Evolutionary conservation across 148 eudicot genomes (phyloP), one percentile per base, ranked within the genome.

Genomic region (Chenopodium berlandieri): DNA sequence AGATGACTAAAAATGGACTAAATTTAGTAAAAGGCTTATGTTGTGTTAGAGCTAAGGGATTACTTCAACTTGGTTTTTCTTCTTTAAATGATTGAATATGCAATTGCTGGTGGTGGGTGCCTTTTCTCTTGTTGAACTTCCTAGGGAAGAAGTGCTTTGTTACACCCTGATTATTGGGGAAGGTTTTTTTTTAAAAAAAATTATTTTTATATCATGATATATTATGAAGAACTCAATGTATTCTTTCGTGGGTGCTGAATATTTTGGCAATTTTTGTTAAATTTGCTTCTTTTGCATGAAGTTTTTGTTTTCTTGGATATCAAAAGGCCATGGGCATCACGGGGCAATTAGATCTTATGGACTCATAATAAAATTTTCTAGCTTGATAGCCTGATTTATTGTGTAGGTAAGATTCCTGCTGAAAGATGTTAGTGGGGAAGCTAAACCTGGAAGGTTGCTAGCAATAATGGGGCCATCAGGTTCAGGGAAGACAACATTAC

Each of bases 401-500:
- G 23, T 64, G 17, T 73, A 96, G 99, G 95, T 92, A 80, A 82
- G 95, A 23, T 94, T 94, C 80, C 85, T 96, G 91, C 89, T 96
- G 62, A 89, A 94, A 79, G 85, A 90, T 89, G 93, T 94, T 32
- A 86, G 88, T 75, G 99, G 98, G 81, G 99, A 91, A 84, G 99
- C 98, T 8, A 92, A 87, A 85, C 94, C 98, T 66, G 95, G 99
- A 87, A 86, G 92, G 80, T 87, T 96, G 89, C 91, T 96, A 79
- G 98, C 99, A 56, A 85, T 96, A 81, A 96, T 96, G 99, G 99
- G 99, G 76, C 98, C 99, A 77, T 96, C 99, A 31, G 99, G 99
- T 58, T 96, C 99, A 65, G 99, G 99, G 84, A 96, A 96, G 90
- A 96, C 99, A 6, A 96, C 99, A 46, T 85, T 96, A 68, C 94